A percentile compares a stretch with the other conserved stretches of the same genome.
phyloP scores from a whole-genome alignment of 1,284 basidiomycete species.

The Heterobasidion annosum region DNA sequence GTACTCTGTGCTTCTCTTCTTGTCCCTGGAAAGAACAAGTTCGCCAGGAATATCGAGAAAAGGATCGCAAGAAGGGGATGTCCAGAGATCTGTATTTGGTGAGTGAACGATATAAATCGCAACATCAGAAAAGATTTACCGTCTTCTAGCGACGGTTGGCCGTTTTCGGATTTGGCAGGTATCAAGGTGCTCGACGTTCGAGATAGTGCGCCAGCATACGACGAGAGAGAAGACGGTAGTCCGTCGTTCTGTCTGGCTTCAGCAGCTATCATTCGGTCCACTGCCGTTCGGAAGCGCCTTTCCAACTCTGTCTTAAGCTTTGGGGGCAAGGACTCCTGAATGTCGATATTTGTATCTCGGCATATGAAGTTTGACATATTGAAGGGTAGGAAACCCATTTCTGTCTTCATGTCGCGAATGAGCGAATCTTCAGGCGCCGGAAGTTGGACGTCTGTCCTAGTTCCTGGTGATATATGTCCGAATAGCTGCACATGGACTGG shows the following conservation, averaged over 20 bases:
- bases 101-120: neutral
- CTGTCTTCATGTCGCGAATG: slow-evolving; percentile 17
- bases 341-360: neutral
- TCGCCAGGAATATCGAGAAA: slow-evolving; percentile 57
- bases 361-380: slow-evolving; percentile 13
- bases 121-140: neutral
- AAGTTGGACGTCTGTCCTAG: slow-evolving; percentile 11
- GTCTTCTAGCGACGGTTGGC: neutral
- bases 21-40: slow-evolving; percentile 43
- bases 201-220: slow-evolving; percentile 7
- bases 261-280: slow-evolving; percentile 20
- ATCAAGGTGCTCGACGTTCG: neutral
- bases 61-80: slow-evolving; percentile 36
- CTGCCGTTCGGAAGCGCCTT: slow-evolving; percentile 20
- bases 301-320: slow-evolving; percentile 19
- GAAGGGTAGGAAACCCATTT: slow-evolving; percentile 18
- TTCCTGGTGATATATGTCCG: slow-evolving; percentile 6
- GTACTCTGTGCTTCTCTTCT: slow-evolving; percentile 27
- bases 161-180: neutral
- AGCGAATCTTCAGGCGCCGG: slow-evolving; percentile 12
- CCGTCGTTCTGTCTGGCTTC: slow-evolving; percentile 21
- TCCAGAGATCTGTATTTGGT: slow-evolving; percentile 11
- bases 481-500: slow-evolving; percentile 6
- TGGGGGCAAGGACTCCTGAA: slow-evolving; percentile 16
- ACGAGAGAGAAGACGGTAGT: slow-evolving; percentile 17